Evolutionary conservation across 164 flowering plant species (phyloP).

Genomic region (Santalum album): DNA sequence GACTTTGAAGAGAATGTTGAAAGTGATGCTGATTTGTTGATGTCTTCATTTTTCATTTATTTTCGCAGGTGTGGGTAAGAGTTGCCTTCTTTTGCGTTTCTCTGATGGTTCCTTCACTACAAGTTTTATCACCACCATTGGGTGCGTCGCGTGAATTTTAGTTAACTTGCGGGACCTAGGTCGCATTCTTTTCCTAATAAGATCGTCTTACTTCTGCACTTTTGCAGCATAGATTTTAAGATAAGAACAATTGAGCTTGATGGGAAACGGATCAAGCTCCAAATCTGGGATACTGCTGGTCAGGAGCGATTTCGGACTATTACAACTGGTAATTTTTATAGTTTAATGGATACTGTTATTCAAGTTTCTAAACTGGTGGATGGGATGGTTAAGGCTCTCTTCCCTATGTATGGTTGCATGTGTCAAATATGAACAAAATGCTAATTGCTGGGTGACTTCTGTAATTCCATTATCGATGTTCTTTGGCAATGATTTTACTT

Average conservation of each 20-base stretch:
- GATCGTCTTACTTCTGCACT: neutral
- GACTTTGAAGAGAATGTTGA: too few species aligned
- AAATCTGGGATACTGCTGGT: slow-evolving; percentile 98
- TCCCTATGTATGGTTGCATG: neutral
- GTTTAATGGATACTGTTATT: too few species aligned
- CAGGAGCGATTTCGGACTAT: slow-evolving; percentile 80
- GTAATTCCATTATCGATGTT: too few species aligned
- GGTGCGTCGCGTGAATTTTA: slow-evolving; percentile 23
- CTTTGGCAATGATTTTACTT: too few species aligned
- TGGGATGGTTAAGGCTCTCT: too few species aligned
- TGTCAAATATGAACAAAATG: too few species aligned
- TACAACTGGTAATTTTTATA: slow-evolving; percentile 61
- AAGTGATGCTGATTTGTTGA: too few species aligned
- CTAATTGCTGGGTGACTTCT: too few species aligned
- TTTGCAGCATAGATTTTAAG: slow-evolving; percentile 61
- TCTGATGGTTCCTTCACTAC: slow-evolving; percentile 83
- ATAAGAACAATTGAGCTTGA: slow-evolving; percentile 75
- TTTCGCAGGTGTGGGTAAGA: slow-evolving; percentile 69
- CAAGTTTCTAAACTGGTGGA: too few species aligned
- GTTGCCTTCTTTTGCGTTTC: slow-evolving; percentile 75
- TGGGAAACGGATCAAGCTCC: slow-evolving; percentile 68
- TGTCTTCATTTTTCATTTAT: neutral
- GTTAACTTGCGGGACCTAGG: neutral
- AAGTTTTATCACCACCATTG: slow-evolving; percentile 73
- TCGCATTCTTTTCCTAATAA: neutral